These are phyloP conservation scores for Coemansia sp. DNA, from an alignment of 192 early-diverging fungal species.

Conservation along the genomic window DNA sequence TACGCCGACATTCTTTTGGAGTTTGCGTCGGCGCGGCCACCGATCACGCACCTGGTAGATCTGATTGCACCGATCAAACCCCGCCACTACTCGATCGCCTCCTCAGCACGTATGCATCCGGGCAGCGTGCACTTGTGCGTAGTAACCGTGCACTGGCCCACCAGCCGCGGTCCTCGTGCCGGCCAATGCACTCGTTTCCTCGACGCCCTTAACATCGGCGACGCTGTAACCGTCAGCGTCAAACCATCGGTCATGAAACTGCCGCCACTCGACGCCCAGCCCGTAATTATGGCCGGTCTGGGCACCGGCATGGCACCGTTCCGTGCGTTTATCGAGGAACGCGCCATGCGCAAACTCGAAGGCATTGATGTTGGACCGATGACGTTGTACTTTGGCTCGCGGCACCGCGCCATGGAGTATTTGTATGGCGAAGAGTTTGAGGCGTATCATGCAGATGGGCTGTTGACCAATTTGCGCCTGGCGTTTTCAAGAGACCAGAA, in stretches of 20 bases:
- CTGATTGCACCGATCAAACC: constrained; percentile 89
- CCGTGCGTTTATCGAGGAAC: constrained; percentile 95
- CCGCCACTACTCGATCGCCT: constrained; percentile 98
- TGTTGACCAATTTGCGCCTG: constrained; percentile 83
- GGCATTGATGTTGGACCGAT: constrained; percentile 89
- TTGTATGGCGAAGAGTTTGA: constrained; percentile 96
- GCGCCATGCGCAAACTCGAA: constrained; percentile 72
- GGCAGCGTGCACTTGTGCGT: constrained; percentile 88
- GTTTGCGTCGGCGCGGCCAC: constrained; percentile 79
- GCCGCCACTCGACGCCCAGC: constrained; percentile 74
- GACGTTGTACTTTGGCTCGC: constrained; percentile 94
- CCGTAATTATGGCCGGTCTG: constrained; percentile 95
- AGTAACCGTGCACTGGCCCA: constrained; percentile 89
- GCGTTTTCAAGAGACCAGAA: constrained; percentile 95
- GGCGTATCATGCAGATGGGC: constrained; percentile 86
- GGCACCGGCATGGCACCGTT: constrained; percentile 99
- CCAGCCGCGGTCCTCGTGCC: constrained; percentile 65
- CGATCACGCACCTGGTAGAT: constrained; percentile 67
- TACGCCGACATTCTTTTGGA: constrained; percentile 85
- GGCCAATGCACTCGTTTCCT: constrained; percentile 95
- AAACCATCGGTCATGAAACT: constrained; percentile 98
- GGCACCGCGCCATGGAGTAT: constrained; percentile 90
- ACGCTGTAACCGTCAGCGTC: constrained; percentile 78
- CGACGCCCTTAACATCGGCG: constrained; percentile 64
- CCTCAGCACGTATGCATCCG: constrained; percentile 82